A percentile compares a stretch with the other conserved stretches of the same genome.
Evolutionary conservation across 495 filamentous ascomycete species (phyloP).

Genomic region (Bacidia rubella): DNA sequence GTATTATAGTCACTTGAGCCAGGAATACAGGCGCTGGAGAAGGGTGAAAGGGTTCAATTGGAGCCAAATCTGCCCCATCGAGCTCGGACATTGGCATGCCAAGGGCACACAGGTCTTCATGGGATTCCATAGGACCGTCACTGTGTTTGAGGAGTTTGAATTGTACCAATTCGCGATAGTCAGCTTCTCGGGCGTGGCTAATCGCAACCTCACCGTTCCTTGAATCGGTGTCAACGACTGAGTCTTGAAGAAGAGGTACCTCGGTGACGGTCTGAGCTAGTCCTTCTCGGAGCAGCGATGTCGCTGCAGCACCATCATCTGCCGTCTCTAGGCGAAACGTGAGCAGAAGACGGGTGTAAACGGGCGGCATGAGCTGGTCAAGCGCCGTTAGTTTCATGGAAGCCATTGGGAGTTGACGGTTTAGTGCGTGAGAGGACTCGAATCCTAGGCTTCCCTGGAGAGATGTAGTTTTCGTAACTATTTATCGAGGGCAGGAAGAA

Average conservation of each 20-base stretch:
- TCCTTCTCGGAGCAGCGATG: background rate
- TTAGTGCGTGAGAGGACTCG: too few species aligned
- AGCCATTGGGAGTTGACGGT: background rate
- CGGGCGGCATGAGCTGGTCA: background rate
- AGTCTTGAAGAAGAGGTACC: background rate
- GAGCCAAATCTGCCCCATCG: background rate
- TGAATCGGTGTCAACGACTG: background rate
- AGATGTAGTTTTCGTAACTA: too few species aligned
- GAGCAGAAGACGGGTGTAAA: background rate
- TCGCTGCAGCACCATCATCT: background rate
- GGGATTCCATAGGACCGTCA: background rate
- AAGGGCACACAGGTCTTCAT: background rate
- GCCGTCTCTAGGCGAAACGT: background rate
- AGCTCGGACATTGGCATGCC: background rate
- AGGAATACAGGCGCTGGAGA: background rate
- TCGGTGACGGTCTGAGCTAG: background rate
- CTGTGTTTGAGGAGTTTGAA: background rate
- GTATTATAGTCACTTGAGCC: background rate
- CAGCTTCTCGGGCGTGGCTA: background rate
- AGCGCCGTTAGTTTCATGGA: background rate
- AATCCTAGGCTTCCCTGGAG: too few species aligned
- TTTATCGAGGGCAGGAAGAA: too few species aligned
- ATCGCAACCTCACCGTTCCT: background rate
- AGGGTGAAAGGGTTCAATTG: background rate
- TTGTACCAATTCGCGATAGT: background rate